Base-by-base conservation (phyloP, 108 stramenopile species). In the Mediolabrus comicus region DNA sequence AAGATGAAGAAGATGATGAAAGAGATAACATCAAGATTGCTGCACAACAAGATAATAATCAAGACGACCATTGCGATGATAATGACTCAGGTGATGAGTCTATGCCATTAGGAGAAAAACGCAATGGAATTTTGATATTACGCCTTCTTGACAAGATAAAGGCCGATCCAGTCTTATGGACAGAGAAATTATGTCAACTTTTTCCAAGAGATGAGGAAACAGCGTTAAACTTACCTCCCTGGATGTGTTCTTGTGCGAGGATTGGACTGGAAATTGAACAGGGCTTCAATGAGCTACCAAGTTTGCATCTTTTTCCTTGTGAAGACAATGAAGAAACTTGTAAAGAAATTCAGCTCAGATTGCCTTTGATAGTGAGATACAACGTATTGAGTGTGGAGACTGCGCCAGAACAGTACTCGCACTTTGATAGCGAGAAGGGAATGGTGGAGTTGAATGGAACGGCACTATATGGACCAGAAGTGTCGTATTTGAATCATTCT, bases 401-500 rank as follows among this genome's bases (percentile, higher is more conserved):
- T 16, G 86, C 79, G 60, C 72, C 84, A 36, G 91, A 89, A 51
- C 56, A 89, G 17, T 71, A 88, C 25, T 75, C 83, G 24, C 75
- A 87, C 64, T 87, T 87, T 25, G 84, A 87, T 39, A 72, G 59
- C 4, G 62, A 65, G 4, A 53, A 49, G 11, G 87, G 88, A 27
- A 75, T 83, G 81, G 56, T 67, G 11, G 19, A 56, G 1, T 67
- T 92, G 64, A 46, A 66, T 3, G 91, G 86, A 19, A 86, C 86
- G 27, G 91, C 81, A 6, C 51, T 92, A 25, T 89, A 72, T 66
- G 67, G 85, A 38, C 80, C 49, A 55, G 69, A 69, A 26, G 73
- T 88, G 0, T 84, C 85, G 2, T 92, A 85, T 69, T 92, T 87
- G 55, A 92, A 92, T 74, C 91, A 92, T 67, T 78, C 81, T 22